phyloP scores from a whole-genome alignment of 176 grass and related monocot genomes.

The Tillandsia leiboldiana region DNA sequence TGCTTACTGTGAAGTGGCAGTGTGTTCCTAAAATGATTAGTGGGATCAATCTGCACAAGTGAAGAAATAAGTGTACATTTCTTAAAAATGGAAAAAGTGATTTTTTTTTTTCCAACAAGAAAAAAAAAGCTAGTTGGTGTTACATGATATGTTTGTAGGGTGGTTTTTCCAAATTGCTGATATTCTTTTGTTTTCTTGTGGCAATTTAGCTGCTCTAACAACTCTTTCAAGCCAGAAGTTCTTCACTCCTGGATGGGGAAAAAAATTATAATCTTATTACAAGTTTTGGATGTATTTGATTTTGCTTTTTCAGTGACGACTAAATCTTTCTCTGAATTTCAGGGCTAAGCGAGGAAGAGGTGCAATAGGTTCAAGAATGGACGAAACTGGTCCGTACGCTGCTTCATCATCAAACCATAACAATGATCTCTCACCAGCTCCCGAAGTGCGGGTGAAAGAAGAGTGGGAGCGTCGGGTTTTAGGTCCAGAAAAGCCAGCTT shows the following conservation, averaged over 20 bases:
- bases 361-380: constrained; percentile 84
- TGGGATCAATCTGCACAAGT: too few relatives aligned
- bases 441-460: constrained; percentile 45
- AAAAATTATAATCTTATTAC: neutral
- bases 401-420: constrained; percentile 13
- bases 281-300: neutral
- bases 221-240: neutral
- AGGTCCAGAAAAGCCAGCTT: constrained; percentile 58
- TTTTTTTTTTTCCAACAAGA: too few relatives aligned
- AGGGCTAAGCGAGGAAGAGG: constrained; percentile 78
- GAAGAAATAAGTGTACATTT: too few relatives aligned
- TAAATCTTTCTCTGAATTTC: constrained; percentile 12
- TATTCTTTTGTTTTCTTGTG: neutral
- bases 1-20: too few relatives aligned
- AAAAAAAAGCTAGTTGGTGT: neutral
- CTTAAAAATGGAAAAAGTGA: too few relatives aligned
- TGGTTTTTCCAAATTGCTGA: neutral
- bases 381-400: constrained; percentile 69
- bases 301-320: neutral
- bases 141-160: neutral
- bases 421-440: neutral
- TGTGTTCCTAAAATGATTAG: too few relatives aligned
- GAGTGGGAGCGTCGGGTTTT: constrained; percentile 37
- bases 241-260: neutral
- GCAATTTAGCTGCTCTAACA: neutral